Percentiles rank a stretch among this genome's conserved stretches.
These are phyloP conservation scores for Trichoderma sp. DNA, from an alignment of 2,329 filamentous ascomycete genomes.

Conservation along the genomic window DNA sequence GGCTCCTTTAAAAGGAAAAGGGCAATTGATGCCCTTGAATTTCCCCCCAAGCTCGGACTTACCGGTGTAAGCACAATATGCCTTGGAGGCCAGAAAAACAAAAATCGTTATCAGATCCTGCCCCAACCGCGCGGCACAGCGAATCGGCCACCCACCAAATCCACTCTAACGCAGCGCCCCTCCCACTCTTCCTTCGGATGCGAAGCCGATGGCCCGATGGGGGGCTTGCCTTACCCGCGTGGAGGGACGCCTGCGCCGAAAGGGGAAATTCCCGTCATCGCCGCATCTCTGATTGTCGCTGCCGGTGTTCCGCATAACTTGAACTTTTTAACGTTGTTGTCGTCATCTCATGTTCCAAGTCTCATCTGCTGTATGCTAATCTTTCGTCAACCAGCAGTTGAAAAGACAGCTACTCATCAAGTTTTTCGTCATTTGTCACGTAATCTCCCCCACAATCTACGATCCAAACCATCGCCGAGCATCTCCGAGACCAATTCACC, in stretches of 20 bases:
- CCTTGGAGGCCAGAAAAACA: background rate
- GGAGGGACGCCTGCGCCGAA: background rate
- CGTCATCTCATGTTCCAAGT: background rate
- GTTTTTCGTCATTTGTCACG: background rate
- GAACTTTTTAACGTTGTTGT: background rate
- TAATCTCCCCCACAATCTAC: background rate
- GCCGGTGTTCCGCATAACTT: background rate
- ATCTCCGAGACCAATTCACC: conserved; percentile 17
- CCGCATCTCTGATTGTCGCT: background rate
- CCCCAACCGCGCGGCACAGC: background rate
- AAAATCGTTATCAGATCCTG: conserved; percentile 24
- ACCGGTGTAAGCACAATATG: background rate
- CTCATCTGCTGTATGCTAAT: background rate
- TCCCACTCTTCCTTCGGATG: conserved; percentile 1
- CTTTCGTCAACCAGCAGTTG: background rate
- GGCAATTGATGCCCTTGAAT: background rate
- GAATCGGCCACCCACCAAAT: background rate
- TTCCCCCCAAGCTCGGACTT: conserved; percentile 15
- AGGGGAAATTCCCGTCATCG: conserved; percentile 24
- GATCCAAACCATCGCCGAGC: background rate
- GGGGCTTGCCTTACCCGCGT: background rate
- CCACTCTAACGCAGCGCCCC: background rate
- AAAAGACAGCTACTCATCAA: background rate
- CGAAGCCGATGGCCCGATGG: background rate
- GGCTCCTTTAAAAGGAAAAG: background rate